Conservation (phyloP, 305 asterid genomes). For the Coffea humblotiana region DNA sequence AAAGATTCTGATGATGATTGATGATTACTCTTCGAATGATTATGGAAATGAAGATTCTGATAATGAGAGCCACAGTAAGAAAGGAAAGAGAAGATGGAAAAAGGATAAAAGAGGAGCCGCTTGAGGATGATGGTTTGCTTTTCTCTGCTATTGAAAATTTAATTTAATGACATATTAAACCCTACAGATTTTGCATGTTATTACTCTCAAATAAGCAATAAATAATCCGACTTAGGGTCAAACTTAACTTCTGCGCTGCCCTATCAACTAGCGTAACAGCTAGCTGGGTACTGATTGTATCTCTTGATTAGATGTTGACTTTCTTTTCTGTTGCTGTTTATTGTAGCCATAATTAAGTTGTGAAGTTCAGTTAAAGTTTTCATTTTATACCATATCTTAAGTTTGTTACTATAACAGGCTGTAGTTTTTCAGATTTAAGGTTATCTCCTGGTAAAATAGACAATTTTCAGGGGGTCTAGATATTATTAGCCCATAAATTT, state of each 20-base stretch:
- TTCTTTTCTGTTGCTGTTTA: background rate
- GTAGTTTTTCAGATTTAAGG: background rate
- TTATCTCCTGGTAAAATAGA: background rate
- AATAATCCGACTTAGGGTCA: background rate
- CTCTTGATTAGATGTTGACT: background rate
- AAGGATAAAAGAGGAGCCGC: constrained; percentile 25
- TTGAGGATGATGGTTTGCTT: constrained; percentile 3
- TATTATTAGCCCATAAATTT: background rate
- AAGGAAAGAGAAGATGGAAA: constrained; percentile 26
- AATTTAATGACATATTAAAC: too few species aligned
- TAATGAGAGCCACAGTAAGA: constrained; percentile 21
- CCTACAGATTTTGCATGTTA: background rate
- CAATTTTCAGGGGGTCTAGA: background rate
- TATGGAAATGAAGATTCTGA: constrained; percentile 40
- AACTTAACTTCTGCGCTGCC: background rate
- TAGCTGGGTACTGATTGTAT: background rate
- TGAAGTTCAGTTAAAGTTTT: background rate
- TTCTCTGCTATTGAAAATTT: too few species aligned
- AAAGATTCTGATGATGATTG: constrained; percentile 32
- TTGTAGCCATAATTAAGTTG: background rate
- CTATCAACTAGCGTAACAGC: background rate
- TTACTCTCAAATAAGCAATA: background rate
- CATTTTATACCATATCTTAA: background rate
- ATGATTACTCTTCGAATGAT: constrained; percentile 23
- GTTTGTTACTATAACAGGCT: background rate